Base-by-base conservation (phyloP, 2,329 filamentous ascomycete genomes). In the Zalaria obscura region DNA sequence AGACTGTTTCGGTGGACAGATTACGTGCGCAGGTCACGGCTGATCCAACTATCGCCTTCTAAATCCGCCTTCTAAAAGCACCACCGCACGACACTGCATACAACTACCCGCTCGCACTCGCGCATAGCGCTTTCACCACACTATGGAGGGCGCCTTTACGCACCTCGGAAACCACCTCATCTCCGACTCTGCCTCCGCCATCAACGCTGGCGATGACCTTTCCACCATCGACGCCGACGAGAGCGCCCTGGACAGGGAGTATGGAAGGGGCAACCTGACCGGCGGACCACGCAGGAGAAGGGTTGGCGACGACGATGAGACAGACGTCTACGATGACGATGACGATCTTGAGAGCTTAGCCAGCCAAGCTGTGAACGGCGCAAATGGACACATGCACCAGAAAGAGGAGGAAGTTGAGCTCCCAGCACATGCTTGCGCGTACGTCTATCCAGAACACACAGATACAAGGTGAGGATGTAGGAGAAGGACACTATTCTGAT, bases 391-490 rank as follows among this genome's bases (percentile, higher is more conserved):
- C 50, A 63, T 57, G 38, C 52, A 60, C 47, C 67, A 70, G 52
- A 84, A 93, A 51, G 86, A 93, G 57, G 84, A 93, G 53, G 88
- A 88, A 56, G 62, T 70, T 5, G 86, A 94, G 62, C 76, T 96
- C 41, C 91, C 91, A 26, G 70, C 84, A 47, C 91, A 98, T 68
- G 91, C 93, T 50, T 98, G 89, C 81, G 85, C 88, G 79, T 93
- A 78, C 66, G 83, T 78, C 35, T 10, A 35, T 35, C 27, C 38
- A 18, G 18, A 18, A 18, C 18, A 18, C 18, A 18, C 18, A 18
- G 18, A 18, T 18, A 2, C 18, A 18, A 18, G 18, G 18, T 18
- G 18, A 18, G 18, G 18, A 18, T 18, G 18, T 18, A 18, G 18
- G 18, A 18, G 18, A 18, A 18, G 46, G 38, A 43, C 35, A 33